Conservation (phyloP, 257 asterid species). For the Solanum gandarillasii region DNA sequence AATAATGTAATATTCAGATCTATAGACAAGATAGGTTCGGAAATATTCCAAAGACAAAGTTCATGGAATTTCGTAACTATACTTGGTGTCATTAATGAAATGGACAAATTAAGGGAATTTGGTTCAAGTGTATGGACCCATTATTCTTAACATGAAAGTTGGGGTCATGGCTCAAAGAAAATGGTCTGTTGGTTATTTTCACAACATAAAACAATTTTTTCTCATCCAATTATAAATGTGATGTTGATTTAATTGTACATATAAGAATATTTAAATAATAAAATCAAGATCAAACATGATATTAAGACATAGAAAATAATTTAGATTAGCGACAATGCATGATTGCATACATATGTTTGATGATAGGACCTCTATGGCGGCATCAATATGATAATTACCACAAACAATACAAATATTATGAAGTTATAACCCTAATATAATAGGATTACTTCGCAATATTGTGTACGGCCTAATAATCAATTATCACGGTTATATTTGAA, state of each 20-base stretch:
- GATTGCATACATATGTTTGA: not conserved
- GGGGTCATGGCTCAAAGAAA: slow-evolving; percentile 1
- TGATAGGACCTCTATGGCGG: not conserved
- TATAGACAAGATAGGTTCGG: not conserved
- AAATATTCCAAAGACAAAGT: not conserved
- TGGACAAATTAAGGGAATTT: not conserved
- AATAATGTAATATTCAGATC: not conserved
- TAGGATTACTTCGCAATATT: no score
- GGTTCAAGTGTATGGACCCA: not conserved
- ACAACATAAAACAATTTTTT: not conserved
- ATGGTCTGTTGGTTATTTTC: slow-evolving; percentile 7
- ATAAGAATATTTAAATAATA: not conserved
- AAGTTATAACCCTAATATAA: no score
- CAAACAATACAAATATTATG: not conserved
- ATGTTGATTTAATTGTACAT: not conserved
- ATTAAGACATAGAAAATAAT: not conserved
- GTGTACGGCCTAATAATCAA: no score
- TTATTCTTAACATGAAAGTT: not conserved
- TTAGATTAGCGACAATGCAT: not conserved
- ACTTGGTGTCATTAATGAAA: not conserved
- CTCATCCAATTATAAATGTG: not conserved
- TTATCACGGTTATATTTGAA: not conserved
- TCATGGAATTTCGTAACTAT: not conserved
- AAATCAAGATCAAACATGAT: not conserved
- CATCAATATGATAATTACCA: not conserved